Evolutionary conservation across 805 yeast genomes (phyloP).

Genomic region (Brettanomyces custersianus): DNA sequence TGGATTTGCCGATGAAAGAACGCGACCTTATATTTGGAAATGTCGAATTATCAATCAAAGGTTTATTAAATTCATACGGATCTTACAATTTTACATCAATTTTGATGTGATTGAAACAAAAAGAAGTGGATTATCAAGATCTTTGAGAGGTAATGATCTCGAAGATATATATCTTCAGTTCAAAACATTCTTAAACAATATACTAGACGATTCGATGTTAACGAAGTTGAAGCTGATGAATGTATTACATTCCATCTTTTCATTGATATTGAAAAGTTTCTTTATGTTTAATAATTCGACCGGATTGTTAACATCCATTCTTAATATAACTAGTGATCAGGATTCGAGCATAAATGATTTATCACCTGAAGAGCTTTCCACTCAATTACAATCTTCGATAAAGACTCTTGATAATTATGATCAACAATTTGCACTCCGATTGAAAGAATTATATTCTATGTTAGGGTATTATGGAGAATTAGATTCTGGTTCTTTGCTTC

Average conservation of each 20-base stretch:
- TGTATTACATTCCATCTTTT: constrained; percentile 35
- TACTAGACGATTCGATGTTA: constrained; percentile 57
- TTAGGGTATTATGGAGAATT: constrained; percentile 39
- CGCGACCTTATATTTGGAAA: constrained; percentile 45
- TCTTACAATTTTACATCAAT: constrained; percentile 46
- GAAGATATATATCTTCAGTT: constrained; percentile 37
- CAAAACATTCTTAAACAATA: constrained; percentile 50
- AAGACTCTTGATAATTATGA: constrained; percentile 33
- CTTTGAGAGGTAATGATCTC: constrained; percentile 21
- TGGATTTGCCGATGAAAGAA: constrained; percentile 30
- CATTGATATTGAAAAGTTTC: constrained; percentile 40
- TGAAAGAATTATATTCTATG: constrained; percentile 37
- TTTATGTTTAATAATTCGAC: constrained; percentile 28
- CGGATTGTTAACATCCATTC: neutral
- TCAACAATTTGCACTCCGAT: constrained; percentile 34
- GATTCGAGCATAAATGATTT: constrained; percentile 19
- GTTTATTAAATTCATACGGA: constrained; percentile 48
- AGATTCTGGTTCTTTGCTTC: constrained; percentile 37
- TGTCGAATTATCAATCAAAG: constrained; percentile 47
- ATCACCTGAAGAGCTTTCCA: constrained; percentile 29
- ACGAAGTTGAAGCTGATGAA: constrained; percentile 48
- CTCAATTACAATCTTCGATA: too few relatives aligned
- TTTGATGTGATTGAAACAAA: constrained; percentile 51
- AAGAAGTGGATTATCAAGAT: constrained; percentile 24
- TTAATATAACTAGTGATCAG: too few relatives aligned